Base-by-base conservation (phyloP, 148 eudicot species). In the Nepenthes gracilis region DNA sequence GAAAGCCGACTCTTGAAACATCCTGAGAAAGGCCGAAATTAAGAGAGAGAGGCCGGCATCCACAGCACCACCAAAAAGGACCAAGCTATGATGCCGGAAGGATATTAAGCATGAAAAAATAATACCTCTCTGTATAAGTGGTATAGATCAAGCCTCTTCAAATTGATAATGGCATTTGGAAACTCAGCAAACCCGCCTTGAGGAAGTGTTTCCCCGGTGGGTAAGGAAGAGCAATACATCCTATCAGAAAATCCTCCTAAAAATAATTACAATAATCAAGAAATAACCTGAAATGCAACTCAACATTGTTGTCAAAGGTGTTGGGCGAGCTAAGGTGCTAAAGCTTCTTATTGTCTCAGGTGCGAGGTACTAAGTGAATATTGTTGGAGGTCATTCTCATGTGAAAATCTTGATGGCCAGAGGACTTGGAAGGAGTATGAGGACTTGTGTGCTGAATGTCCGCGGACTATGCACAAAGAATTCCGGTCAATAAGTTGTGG, bases 1-100 rank as follows among this genome's bases (percentile, higher is more conserved):
- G 90, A 72, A 92, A 92, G 47, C 98, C 98, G 9, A 96, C 98
- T 71, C 98, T 81, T 55, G 98, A 83, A 70, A 92, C 98, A 67
- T 88, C 98, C 98, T 92, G 72, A 54, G 23, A 0, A 23, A 23
- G 23, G 23, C 23, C 23, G 23, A 54, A 68, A 12, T 7, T 38
- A 33, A 62, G 60, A 35, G 23, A 23, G 23, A 23, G 23, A 23
- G 23, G 0, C 23, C 23, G 23, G 23, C 23, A 23, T 23, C 23
- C 23, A 23, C 23, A 23, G 23, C 23, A 23, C 23, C 23, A 23
- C 23, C 23, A 23, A 0, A 23, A 23, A 23, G 2, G n/a, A 34
- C 15, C 14, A 40, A 63, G 48, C 58, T 49, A 45, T 5, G 48
- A 5, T 45, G 48, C 48, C 11, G 48, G 11, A 45, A 45, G 8